phyloP scores from a whole-genome alignment of 257 asterid species.

The Forsythia suspensa region DNA sequence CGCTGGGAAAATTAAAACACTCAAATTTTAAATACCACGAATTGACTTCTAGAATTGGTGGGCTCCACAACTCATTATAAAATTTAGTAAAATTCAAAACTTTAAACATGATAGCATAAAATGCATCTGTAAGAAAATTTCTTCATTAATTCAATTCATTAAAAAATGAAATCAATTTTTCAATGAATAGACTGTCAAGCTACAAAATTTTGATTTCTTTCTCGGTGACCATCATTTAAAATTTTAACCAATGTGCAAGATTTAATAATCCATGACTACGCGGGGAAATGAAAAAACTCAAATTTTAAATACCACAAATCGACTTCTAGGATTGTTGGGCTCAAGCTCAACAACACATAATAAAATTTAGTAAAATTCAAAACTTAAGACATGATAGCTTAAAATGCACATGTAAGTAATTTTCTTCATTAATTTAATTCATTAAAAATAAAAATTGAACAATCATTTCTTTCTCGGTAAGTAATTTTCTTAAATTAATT shows the following conservation, averaged over 20 bases:
- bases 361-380: neutral
- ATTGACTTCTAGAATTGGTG: neutral
- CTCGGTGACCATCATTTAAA: neutral
- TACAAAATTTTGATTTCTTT: neutral
- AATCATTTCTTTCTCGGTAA: neutral
- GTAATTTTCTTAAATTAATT: constrained; percentile 13
- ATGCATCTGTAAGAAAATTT: neutral
- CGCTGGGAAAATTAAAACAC: constrained; percentile 5
- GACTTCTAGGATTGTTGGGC: constrained; percentile 7
- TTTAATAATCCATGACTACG: neutral
- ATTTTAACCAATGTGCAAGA: neutral
- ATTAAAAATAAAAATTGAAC: neutral
- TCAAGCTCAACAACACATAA: neutral
- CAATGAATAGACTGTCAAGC: neutral
- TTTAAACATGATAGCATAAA: neutral
- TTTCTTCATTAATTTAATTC: constrained; percentile 2
- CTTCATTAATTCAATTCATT: neutral
- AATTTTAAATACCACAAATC: constrained; percentile 2
- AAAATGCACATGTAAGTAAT: neutral
- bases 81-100: constrained; percentile 5
- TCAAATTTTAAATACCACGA: constrained; percentile 8
- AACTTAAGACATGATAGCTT: neutral
- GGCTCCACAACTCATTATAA: neutral
- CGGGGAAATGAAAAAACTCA: constrained; percentile 10
- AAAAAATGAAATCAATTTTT: neutral